A percentile compares a stretch with the other conserved stretches of the same genome.
Conservation (phyloP, 305 asterid genomes). For the Rubia occidens region DNA sequence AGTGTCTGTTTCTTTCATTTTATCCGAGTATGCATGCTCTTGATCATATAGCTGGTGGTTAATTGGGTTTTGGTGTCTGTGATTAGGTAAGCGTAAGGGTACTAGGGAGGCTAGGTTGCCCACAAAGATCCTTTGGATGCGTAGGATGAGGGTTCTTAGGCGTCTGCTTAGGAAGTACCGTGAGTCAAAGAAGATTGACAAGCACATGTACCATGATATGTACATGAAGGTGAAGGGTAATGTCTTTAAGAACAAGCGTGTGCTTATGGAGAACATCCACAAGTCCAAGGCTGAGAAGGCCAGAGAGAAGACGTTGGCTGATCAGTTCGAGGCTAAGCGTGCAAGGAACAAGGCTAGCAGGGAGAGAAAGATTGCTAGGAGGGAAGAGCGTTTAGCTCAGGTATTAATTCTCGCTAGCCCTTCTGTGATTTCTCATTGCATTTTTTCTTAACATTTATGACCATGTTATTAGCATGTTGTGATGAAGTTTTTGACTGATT, state of each 20-base stretch:
- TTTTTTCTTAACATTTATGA: background rate
- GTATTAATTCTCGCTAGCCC: slow-evolving; percentile 17
- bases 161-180: slow-evolving; percentile 86
- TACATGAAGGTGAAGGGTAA: slow-evolving; percentile 95
- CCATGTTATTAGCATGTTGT: background rate
- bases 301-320: slow-evolving; percentile 75
- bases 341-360: slow-evolving; percentile 93
- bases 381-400: slow-evolving; percentile 82
- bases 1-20: background rate
- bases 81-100: slow-evolving; percentile 84
- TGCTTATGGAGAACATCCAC: slow-evolving; percentile 78
- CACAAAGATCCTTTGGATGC: slow-evolving; percentile 84
- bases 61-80: background rate
- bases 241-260: slow-evolving; percentile 79
- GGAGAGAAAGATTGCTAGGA: slow-evolving; percentile 75
- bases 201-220: slow-evolving; percentile 95
- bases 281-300: slow-evolving; percentile 85
- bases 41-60: background rate
- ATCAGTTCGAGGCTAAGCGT: slow-evolving; percentile 87
- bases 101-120: slow-evolving; percentile 93
- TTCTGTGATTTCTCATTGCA: too few relatives aligned
- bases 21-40: background rate
- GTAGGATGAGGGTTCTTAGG: slow-evolving; percentile 85
- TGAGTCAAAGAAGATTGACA: slow-evolving; percentile 83
- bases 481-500: background rate